phyloP scores from a whole-genome alignment of 2,329 filamentous ascomycete genomes.

The Lecanicillium sp. region DNA sequence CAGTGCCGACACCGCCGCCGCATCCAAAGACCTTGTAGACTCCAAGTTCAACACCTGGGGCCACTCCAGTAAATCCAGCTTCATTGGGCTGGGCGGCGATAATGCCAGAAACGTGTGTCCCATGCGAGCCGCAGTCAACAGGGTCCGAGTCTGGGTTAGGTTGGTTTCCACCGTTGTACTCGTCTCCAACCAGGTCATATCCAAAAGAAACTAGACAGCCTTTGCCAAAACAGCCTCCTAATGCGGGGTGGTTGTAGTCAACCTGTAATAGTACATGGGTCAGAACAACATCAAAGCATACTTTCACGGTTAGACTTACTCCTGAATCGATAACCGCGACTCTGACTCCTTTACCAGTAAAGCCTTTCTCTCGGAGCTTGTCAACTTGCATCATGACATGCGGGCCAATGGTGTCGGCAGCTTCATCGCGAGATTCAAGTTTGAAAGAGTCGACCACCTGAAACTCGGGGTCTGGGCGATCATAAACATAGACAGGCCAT shows the following conservation, averaged over 20 bases:
- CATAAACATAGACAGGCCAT: slow-evolving; percentile 5
- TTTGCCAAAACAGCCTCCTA: slow-evolving; percentile 44
- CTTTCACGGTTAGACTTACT: slow-evolving; percentile 18
- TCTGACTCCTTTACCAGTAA: slow-evolving; percentile 36
- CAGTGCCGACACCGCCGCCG: slow-evolving; percentile 23
- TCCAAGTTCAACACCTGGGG: slow-evolving; percentile 31
- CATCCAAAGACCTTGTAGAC: slow-evolving; percentile 32
- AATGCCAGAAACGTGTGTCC: slow-evolving; percentile 38
- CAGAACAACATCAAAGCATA: background rate
- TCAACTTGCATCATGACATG: slow-evolving; percentile 29
- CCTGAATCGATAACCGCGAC: slow-evolving; percentile 28
- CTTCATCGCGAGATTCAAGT: slow-evolving; percentile 1
- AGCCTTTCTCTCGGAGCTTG: slow-evolving; percentile 31
- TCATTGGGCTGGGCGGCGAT: slow-evolving; percentile 33
- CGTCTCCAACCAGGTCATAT: slow-evolving; percentile 38
- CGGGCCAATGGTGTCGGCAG: slow-evolving; percentile 12
- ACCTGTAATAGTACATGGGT: slow-evolving; percentile 15
- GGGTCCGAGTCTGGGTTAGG: slow-evolving; percentile 32
- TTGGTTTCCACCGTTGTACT: slow-evolving; percentile 15
- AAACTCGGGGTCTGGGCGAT: background rate
- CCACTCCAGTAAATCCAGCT: slow-evolving; percentile 31
- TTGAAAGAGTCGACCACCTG: background rate
- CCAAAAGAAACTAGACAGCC: slow-evolving; percentile 40
- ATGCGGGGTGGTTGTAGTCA: slow-evolving; percentile 43
- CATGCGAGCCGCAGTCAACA: slow-evolving; percentile 32